phyloP scores from a whole-genome alignment of 495 filamentous ascomycete genomes.

The Talaromyces borbonicus region DNA sequence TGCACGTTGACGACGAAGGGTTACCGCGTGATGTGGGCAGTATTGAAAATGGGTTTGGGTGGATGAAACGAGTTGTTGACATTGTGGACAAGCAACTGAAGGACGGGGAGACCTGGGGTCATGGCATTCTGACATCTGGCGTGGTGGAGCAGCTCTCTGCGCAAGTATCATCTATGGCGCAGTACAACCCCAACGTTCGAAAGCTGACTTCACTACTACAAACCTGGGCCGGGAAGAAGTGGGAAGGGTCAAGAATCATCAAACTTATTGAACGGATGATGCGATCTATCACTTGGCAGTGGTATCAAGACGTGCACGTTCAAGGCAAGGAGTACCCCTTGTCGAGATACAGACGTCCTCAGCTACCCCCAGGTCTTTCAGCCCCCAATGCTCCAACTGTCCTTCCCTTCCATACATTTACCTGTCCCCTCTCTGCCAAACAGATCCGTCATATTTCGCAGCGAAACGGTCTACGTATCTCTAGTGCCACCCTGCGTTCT shows the following conservation, averaged over 20 bases:
- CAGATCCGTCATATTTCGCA: conserved; percentile 94
- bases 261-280: conserved; percentile 78
- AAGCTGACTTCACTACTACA: conserved; percentile 40
- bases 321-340: conserved; percentile 45
- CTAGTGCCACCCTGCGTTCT: conserved; percentile 72
- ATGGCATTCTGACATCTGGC: conserved; percentile 52
- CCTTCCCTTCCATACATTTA: conserved; percentile 98
- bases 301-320: conserved; percentile 81
- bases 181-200: conserved; percentile 22
- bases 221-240: conserved; percentile 65
- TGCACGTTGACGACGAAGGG: conserved; percentile 86
- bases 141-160: conserved; percentile 41
- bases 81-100: conserved; percentile 86
- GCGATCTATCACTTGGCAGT: conserved; percentile 65
- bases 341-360: conserved; percentile 61
- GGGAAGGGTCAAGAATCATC: conserved; percentile 86
- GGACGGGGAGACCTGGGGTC: conserved; percentile 84
- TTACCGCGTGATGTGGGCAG: conserved; percentile 68
- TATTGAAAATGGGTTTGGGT: conserved; percentile 54
- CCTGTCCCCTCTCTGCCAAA: conserved; percentile 84
- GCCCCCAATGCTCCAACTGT: conserved; percentile 90
- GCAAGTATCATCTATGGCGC: conserved; percentile 31
- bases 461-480: conserved; percentile 87
- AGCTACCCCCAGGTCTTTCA: conserved; percentile 62
- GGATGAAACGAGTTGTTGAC: conserved; percentile 91